Evolutionary conservation across 345 rosid species (phyloP), one percentile per base, ranked within the genome.

Genomic region (Eucalyptus regnans): DNA sequence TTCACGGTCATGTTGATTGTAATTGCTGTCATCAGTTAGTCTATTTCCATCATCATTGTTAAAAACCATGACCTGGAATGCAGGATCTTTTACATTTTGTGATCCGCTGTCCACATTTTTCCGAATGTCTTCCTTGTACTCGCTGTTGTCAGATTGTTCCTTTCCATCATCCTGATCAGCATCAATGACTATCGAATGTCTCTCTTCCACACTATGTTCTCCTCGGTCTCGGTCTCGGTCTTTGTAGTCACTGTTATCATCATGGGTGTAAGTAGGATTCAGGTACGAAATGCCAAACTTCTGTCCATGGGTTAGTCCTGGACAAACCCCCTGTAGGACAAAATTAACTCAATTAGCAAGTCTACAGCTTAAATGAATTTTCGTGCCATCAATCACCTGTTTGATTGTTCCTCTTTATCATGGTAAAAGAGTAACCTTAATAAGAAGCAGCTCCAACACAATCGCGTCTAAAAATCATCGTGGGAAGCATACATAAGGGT

Each of bases 261-360:
- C 87, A 46, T 86, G 15, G 64, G 86, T 86, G 86, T 93, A 90
- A 62, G 91, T 88, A 56, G 95, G 88, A 68, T 93, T 87, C 66
- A 86, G 33, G 89, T 96, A 94, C n/a, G 92, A 92, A 87, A 98
- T 91, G 76, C 99, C 96, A 85, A 95, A 97, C 90, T 92, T 97
- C 90, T 96, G 98, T 58, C 94, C 98, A 88, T 98, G 97, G 41
- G 96, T 92, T 90, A 95, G 93, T 89, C 99, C 95, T 50, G 97
- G 96, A 86, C 99, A 98, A 91, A 94, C 86, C 37, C 98, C 99
- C 99, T 98, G 93, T 90, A 88, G 49, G 88, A 90, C 86, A 87
- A 50, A 84, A 64, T 22, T 23, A 87, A 37, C 22, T 48, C 23
- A 33, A 87, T 58, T 54, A 58, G 41, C 50, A 62, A 87, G 51